Base-by-base conservation (phyloP, 1,284 basidiomycete genomes). In the Takashimella tepidaria region DNA sequence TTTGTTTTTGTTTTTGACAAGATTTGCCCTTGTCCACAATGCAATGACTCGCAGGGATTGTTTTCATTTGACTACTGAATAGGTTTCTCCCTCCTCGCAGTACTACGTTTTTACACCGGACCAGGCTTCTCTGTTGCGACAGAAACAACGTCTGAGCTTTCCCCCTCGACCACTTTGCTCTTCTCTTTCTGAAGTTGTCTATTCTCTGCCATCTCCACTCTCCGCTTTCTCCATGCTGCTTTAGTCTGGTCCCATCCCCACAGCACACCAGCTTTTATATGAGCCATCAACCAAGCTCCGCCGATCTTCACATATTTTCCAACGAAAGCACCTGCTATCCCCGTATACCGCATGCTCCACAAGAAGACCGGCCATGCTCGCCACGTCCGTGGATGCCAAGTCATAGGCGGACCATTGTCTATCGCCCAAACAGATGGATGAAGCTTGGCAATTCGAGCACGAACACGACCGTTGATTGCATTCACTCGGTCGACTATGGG, bases 321-420 rank as follows among this genome's bases (percentile, higher is more conserved):
- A 8, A 37, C 31, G 10, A 37, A 16, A 8, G 10, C 16, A 8
- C 31, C 31, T 8, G 16, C 31, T 37, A 16, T 37, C 16, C 31
- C 31, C 31, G 16, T 37, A 8, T 16, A 8, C 8, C 16, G 16
- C 10, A 37, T 8, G 31, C 8, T 8, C 10, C 16, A 37, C 31
- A 37, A 37, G 16, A 37, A 37, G 3, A 53, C 47, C 20, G 52
- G 52, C n/a, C 46, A 31, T 21, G 52, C 49, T 41, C 47, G 53
- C 66, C 66, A 68, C 3, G 47, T 55, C 21, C 51, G 49, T 21
- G 64, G 64, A 46, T 62, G 42, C 51, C 56, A 56, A 3, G 58
- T 62, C 23, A 68, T 41, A 1, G 60, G 26, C 19, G 60, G 58
- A 13, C 52, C 54, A 41, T 41, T 58, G 43, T 42, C 59, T 23